Base-by-base conservation (phyloP, 768 basidiomycete genomes). In the Clitopilus hobsonii region DNA sequence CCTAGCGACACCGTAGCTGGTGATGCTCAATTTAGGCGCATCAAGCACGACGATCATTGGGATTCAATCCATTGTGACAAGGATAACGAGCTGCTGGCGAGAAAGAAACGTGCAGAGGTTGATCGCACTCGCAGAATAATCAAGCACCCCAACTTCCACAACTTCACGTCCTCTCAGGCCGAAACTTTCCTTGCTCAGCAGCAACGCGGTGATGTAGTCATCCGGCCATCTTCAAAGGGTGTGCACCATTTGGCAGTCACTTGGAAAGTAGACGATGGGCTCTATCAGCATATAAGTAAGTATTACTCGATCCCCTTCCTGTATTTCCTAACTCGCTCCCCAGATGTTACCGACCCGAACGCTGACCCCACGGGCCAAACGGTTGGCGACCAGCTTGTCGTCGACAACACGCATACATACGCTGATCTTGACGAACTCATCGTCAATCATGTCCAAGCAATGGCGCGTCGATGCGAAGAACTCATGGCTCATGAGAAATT, bases 91-190 rank as follows among this genome's bases (percentile, higher is more conserved):
- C 72, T 91, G 60, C 73, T 88, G 58, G 82, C 80, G 22, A 81
- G 91, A 59, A 95, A 91, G 73, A 95, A 93, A 74, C 78, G 91
- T 48, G 85, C 90, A 1, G 89, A 93, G 64, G 86, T 84, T 7
- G 89, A 91, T 61, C 80, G 82, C 57, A 82, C 85, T 29, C 83
- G 92, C 56, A 79, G 96, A 23, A 85, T 96, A 52, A 91, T 99
- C 74, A 94, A 98, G 67, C 97, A 99, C 68, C 97, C 96, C 1
- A 94, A 96, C 69, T 99, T 98, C 82, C 91, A 95, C 67, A 93
- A 97, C 65, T 86, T 96, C 77, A 95, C 92, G 60, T 85, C 91
- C 6, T 74, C 80, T 13, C 89, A 97, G 61, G 95, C 97, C 1
- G 97, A 98, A 71, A 79, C 85, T 29, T 90, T 88, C 66, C 76